phyloP scores from a whole-genome alignment of 2,329 filamentous ascomycete species.

The Dactylonectria macrodidyma region DNA sequence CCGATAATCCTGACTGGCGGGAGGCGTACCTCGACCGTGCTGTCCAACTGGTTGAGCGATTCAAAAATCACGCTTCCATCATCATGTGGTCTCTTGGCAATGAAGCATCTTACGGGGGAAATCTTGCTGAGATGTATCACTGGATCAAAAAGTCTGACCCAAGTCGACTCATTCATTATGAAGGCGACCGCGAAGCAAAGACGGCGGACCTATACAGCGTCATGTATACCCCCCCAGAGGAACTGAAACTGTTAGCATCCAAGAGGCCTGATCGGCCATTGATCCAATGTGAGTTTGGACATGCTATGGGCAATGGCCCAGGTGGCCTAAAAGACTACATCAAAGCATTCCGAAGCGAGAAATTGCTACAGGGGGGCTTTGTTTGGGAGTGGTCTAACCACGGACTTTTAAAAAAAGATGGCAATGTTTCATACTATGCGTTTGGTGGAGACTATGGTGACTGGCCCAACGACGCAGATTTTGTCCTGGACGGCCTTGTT shows the following conservation, averaged over 20 bases:
- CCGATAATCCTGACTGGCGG: slow-evolving; percentile 73
- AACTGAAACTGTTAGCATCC: slow-evolving; percentile 17
- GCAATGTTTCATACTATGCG: slow-evolving; percentile 45
- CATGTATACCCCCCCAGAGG: slow-evolving; percentile 73
- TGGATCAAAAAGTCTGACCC: slow-evolving; percentile 71
- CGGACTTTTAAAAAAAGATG: slow-evolving; percentile 27
- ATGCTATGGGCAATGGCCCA: slow-evolving; percentile 82
- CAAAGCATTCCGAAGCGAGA: slow-evolving; percentile 72
- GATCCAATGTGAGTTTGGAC: slow-evolving; percentile 68
- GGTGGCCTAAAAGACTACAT: slow-evolving; percentile 78
- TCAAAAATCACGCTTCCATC: slow-evolving; percentile 73
- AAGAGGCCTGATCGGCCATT: slow-evolving; percentile 63
- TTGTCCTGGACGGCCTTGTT: slow-evolving; percentile 69
- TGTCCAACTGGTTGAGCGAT: slow-evolving; percentile 73
- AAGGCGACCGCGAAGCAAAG: slow-evolving; percentile 70
- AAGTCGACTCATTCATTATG: slow-evolving; percentile 74
- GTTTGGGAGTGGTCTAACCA: slow-evolving; percentile 78
- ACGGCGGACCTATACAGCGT: slow-evolving; percentile 75
- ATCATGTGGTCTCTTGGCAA: slow-evolving; percentile 83
- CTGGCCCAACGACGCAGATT: slow-evolving; percentile 71
- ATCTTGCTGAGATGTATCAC: slow-evolving; percentile 78
- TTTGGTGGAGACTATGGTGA: slow-evolving; percentile 76
- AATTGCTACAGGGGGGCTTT: slow-evolving; percentile 71
- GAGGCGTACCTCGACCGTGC: slow-evolving; percentile 78
- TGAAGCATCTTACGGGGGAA: slow-evolving; percentile 78